Percentiles rank a stretch among this genome's conserved stretches.
These are phyloP conservation scores for Kodamaea restingae DNA, from an alignment of 805 yeast species.

Conservation along the genomic window DNA sequence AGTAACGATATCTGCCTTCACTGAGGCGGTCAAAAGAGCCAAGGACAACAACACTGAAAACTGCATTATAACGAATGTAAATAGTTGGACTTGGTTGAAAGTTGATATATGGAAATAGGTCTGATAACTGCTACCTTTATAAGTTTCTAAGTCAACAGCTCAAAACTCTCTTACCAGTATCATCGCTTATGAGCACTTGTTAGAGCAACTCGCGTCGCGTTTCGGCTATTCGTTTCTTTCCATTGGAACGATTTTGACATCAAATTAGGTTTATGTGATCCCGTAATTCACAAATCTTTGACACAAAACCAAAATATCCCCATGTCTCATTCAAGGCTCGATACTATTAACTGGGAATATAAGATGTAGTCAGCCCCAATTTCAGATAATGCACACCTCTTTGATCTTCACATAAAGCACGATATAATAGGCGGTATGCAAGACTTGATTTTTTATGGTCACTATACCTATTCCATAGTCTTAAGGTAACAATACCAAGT, in stretches of 20 bases:
- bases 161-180: background rate
- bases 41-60: conserved; percentile 10
- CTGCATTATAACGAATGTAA: conserved; percentile 13
- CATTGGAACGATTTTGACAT: background rate
- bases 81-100: conserved; percentile 13
- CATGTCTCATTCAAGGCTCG: too few relatives aligned
- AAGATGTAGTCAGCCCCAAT: too few relatives aligned
- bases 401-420: too few relatives aligned
- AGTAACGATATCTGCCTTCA: conserved; percentile 12
- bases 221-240: background rate
- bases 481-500: too few relatives aligned
- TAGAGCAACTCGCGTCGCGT: background rate
- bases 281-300: too few relatives aligned
- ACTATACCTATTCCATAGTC: too few relatives aligned
- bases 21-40: conserved; percentile 9
- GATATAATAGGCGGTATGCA: too few relatives aligned
- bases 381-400: too few relatives aligned
- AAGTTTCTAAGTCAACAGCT: background rate
- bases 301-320: too few relatives aligned
- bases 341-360: too few relatives aligned
- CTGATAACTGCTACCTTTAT: background rate
- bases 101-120: background rate
- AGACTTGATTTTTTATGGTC: too few relatives aligned
- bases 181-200: background rate
- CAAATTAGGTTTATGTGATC: too few relatives aligned